Evolutionary conservation across 768 basidiomycete genomes (phyloP).

Genomic region (Amanita polypyramis): DNA sequence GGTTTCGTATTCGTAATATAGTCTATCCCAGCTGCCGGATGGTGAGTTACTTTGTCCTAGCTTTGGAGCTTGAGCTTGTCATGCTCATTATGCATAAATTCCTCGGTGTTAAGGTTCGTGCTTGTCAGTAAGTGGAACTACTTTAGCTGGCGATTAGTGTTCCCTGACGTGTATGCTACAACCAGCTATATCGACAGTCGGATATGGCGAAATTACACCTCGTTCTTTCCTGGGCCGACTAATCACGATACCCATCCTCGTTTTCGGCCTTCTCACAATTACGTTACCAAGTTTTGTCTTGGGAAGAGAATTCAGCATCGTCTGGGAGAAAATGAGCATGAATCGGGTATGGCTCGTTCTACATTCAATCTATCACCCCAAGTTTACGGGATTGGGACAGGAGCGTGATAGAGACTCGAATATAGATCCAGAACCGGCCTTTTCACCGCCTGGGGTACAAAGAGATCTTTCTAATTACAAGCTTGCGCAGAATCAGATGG

Average conservation of each 20-base stretch:
- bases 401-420: neutral
- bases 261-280: constrained; percentile 82
- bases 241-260: constrained; percentile 75
- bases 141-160: neutral
- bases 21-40: constrained; percentile 37
- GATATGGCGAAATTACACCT: constrained; percentile 89
- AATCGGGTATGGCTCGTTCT: neutral
- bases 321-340: constrained; percentile 76
- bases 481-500: constrained; percentile 55
- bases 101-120: constrained; percentile 48
- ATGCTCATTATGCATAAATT: neutral
- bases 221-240: constrained; percentile 81
- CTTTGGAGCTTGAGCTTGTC: constrained; percentile 1
- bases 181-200: constrained; percentile 80
- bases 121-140: constrained; percentile 55
- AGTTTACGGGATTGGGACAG: neutral
- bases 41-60: constrained; percentile 37
- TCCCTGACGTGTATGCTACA: neutral
- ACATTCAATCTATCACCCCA: neutral
- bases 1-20: constrained; percentile 9
- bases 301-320: constrained; percentile 81
- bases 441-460: constrained; percentile 8
- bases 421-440: constrained; percentile 9
- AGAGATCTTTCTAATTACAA: constrained; percentile 47
- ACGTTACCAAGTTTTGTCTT: constrained; percentile 89